Evolutionary conservation across 2,329 filamentous ascomycete species (phyloP), one percentile per base, ranked within the genome.

Genomic region (Paraphaeosphaeria minitans): DNA sequence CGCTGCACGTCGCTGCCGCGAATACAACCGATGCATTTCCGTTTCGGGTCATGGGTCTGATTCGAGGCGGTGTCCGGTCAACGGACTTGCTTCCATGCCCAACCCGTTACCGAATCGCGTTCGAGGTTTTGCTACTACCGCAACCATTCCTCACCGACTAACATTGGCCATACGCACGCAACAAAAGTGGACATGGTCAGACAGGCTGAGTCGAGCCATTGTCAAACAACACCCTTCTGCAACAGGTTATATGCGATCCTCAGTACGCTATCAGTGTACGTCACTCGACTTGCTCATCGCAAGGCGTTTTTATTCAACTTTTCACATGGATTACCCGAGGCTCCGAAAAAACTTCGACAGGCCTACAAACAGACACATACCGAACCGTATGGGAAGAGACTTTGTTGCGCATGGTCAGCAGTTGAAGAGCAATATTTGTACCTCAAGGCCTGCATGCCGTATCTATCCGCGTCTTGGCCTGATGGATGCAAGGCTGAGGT

Each of bases 11-110:
- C 33, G 46, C 29, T 49, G 46, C 46, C 14, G 43, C 43, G 19
- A 29, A 49, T 33, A 5, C 13, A 31, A 10, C 22, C 8, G 46
- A 49, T 33, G 46, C 29, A 35, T 35, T 49, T 22, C 46, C 46
- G 16, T 49, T 49, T 49, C 46, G 46, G 46, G 29, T n/a, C 46
- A 49, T 35, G n/a, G 29, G 16, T 49, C n/a, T 29, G 43, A 29
- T 46, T 46, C 27, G 13, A 46, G 43, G 22, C 43, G 43, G 22
- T 46, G 43, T 46, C 43, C 46, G 8, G 29, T 35, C 29, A 3
- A 33, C 46, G 46, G 46, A 49, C 46, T 49, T 49, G 9, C 19
- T 33, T 49, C 35, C 27, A 29, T 49, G 46, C 46, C 16, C 46
- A 49, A 35, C 46, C 46, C 14, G 29, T 33, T 3, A 35, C 29